Percentiles rank a stretch among this genome's conserved stretches.
These are phyloP conservation scores for Dactylellina cionopaga DNA, from an alignment of 2,329 filamentous ascomycete species.

Conservation along the genomic window DNA sequence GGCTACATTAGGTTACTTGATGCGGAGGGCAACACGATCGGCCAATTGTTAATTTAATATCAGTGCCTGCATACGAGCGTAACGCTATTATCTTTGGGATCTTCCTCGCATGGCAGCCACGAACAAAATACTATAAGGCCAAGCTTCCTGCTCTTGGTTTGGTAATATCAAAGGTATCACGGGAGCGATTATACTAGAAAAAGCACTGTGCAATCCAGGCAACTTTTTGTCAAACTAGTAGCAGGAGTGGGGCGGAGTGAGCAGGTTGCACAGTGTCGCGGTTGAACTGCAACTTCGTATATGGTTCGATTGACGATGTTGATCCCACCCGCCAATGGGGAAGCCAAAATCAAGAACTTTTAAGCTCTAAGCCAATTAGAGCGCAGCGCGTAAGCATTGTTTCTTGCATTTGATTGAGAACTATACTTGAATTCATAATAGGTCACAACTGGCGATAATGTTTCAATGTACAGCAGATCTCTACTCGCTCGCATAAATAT, in stretches of 20 bases:
- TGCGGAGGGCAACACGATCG: neutral
- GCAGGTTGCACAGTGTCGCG: neutral
- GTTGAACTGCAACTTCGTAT: too few relatives aligned
- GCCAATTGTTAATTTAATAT: slow-evolving; percentile 38
- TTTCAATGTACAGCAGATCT: slow-evolving; percentile 3
- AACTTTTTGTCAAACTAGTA: too few relatives aligned
- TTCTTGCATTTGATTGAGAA: too few relatives aligned
- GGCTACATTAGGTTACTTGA: neutral
- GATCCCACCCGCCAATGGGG: too few relatives aligned
- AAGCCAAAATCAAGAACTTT: too few relatives aligned
- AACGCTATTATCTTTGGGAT: neutral
- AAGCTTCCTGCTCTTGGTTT: slow-evolving; percentile 5
- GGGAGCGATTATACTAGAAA: neutral
- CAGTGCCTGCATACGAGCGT: neutral
- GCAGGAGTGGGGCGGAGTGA: slow-evolving; percentile 1
- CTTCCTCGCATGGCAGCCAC: slow-evolving; percentile 39
- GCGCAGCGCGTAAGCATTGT: too few relatives aligned
- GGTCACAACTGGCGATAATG: too few relatives aligned
- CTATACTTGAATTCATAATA: too few relatives aligned
- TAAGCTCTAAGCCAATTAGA: too few relatives aligned
- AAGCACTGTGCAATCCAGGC: neutral
- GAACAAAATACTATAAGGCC: slow-evolving; percentile 7
- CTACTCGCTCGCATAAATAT: too few relatives aligned
- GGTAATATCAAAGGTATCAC: slow-evolving; percentile 14
- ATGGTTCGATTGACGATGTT: too few relatives aligned